Evolutionary conservation across 768 basidiomycete genomes (phyloP).

Genomic region (Leccinum disarticulatum): DNA sequence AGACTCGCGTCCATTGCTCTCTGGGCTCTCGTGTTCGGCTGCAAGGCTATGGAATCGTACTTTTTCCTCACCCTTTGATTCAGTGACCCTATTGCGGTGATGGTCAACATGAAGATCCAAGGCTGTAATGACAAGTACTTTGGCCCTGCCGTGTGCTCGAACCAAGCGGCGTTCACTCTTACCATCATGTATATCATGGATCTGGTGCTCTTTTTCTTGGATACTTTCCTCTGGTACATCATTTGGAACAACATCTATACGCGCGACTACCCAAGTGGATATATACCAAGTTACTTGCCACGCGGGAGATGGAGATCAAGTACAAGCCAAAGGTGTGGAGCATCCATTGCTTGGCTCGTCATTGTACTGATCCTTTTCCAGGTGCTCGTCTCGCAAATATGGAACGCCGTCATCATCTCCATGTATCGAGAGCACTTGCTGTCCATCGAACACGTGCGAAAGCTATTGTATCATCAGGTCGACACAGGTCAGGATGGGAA

Average conservation of each 20-base stretch:
- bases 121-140: conserved; percentile 87
- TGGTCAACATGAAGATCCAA: conserved; percentile 96
- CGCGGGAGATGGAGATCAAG: conserved; percentile 94
- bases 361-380: conserved; percentile 29
- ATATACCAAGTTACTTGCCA: conserved; percentile 93
- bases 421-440: conserved; percentile 99
- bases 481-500: conserved; percentile 82
- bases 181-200: conserved; percentile 99
- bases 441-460: conserved; percentile 98
- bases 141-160: conserved; percentile 78
- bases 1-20: conserved; percentile 79
- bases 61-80: conserved; percentile 97
- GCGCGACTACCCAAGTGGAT: conserved; percentile 92
- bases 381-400: conserved; percentile 98
- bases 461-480: conserved; percentile 95
- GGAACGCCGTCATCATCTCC: conserved; percentile 99
- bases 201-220: conserved; percentile 93
- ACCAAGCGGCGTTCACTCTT: conserved; percentile 93
- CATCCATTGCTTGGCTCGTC: background rate
- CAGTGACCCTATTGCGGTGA: conserved; percentile 88
- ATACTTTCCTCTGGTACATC: conserved; percentile 99
- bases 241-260: conserved; percentile 99
- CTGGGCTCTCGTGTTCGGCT: conserved; percentile 93
- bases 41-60: conserved; percentile 96
- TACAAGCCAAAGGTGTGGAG: conserved; percentile 95